These are phyloP conservation scores for Globisporangium orthogonon DNA, from an alignment of 352 stramenopile genomes.

Conservation along the genomic window DNA sequence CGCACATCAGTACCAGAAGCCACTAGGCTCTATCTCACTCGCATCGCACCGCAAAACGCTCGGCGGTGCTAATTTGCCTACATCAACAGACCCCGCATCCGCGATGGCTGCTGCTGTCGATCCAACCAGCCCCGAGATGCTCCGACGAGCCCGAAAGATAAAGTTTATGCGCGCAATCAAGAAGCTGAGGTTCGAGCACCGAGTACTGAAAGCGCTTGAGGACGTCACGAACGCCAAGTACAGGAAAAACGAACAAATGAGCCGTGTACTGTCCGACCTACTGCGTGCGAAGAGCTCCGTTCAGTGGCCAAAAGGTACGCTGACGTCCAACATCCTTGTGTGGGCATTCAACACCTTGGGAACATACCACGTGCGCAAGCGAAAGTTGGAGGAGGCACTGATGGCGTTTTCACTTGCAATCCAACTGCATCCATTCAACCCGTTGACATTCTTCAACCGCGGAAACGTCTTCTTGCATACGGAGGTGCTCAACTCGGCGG, in stretches of 20 bases:
- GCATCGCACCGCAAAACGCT: constrained; percentile 5
- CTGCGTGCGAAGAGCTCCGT: constrained; percentile 17
- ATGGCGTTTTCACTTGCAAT: constrained; percentile 48
- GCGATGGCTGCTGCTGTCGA: background rate
- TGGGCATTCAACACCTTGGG: constrained; percentile 52
- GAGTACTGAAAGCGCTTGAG: constrained; percentile 35
- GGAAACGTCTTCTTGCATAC: constrained; percentile 45
- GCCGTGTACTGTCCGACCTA: constrained; percentile 17
- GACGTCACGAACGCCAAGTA: constrained; percentile 22
- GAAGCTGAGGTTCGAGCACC: constrained; percentile 37
- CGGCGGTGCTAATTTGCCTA: background rate
- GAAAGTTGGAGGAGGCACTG: constrained; percentile 38
- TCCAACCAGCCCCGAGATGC: background rate
- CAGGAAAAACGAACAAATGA: constrained; percentile 29
- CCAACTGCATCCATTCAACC: constrained; percentile 27
- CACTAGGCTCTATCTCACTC: background rate
- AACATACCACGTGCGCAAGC: constrained; percentile 17
- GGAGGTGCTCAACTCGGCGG: constrained; percentile 24
- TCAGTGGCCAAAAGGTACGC: constrained; percentile 28
- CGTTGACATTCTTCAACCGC: constrained; percentile 44
- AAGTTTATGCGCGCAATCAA: constrained; percentile 35
- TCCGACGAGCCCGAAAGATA: constrained; percentile 8
- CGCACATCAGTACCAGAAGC: background rate
- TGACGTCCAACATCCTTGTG: constrained; percentile 32
- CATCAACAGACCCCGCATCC: background rate